A percentile compares a stretch with the other conserved stretches of the same genome.
These are phyloP conservation scores for Iris macrosiphon DNA, from an alignment of 106 monocot species.

Conservation along the genomic window DNA sequence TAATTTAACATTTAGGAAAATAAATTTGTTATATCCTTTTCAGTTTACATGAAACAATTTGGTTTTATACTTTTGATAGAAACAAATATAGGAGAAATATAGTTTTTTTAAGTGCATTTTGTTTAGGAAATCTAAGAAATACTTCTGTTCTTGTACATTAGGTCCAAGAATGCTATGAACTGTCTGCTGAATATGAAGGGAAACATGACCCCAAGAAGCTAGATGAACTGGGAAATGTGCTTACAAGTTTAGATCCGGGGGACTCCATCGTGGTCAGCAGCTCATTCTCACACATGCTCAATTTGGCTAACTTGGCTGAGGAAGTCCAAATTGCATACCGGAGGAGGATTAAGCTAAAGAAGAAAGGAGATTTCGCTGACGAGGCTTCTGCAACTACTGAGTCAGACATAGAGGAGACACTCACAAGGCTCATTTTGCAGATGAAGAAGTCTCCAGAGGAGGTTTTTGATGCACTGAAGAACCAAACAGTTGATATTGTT, in stretches of 20 bases:
- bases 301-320: slow-evolving; percentile 87
- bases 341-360: slow-evolving; percentile 68
- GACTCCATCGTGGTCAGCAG: slow-evolving; percentile 73
- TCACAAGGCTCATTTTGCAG: slow-evolving; percentile 61
- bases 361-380: slow-evolving; percentile 74
- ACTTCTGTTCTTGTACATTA: too few relatives aligned
- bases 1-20: too few relatives aligned
- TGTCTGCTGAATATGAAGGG: slow-evolving; percentile 75
- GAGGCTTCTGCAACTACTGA: slow-evolving; percentile 73
- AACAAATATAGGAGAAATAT: too few relatives aligned
- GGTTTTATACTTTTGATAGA: too few relatives aligned
- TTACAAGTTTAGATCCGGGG: slow-evolving; percentile 70
- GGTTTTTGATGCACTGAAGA: slow-evolving; percentile 90
- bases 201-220: slow-evolving; percentile 45
- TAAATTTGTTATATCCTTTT: too few relatives aligned
- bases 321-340: slow-evolving; percentile 90
- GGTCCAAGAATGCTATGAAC: slow-evolving; percentile 93
- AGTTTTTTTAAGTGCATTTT: too few relatives aligned
- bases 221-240: slow-evolving; percentile 61
- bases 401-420: slow-evolving; percentile 65
- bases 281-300: slow-evolving; percentile 97
- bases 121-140: too few relatives aligned
- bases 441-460: slow-evolving; percentile 70
- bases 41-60: too few relatives aligned
- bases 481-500: slow-evolving; percentile 87